Evolutionary conservation across 345 rosid species (phyloP), one percentile per base, ranked within the genome.

Genomic region (Gossypium stocksii): DNA sequence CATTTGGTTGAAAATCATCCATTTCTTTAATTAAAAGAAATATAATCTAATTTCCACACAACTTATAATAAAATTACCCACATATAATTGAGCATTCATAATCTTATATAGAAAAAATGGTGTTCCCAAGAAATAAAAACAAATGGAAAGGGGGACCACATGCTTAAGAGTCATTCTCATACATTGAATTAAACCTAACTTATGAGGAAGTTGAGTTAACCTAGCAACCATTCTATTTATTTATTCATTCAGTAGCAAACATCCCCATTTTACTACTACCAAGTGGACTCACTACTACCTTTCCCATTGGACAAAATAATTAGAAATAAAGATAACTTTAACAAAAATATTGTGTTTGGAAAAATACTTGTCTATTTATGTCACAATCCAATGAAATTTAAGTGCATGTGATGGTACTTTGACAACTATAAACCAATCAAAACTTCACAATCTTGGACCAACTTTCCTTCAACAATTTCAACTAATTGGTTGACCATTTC

Each of bases 361-460:
- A 20, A 66, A 66, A 12, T 45, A 20, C 7, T 4, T 7, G 58
- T 46, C 38, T 5, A 22, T 23, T 0, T 29, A 7, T 46, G 38
- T 69, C 45, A 69, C 60, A 17, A 15, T 2, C 25, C 44, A 69
- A 51, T 69, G 45, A 69, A 25, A 29, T 17, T 49, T 10, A 51
- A 69, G 45, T 51, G 72, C 73, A 69, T 51, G 73, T 51, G 73
- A 41, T 17, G 4, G 45, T 51, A 49, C 25, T 23, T 69, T 17
- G 16, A 27, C 22, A 17, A 69, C 46, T 29, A 51, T n/a, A 17
- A 4, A 2, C 73, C 60, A 70, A 51, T 52, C 27, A 70, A 53
- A 16, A 68, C 44, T 27, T 49, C 72, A 16, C 59, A 16, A 20
- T 66, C 2, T 66, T 16, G 45, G 9, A 23, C 23, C 59, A 27